These are phyloP conservation scores for Nannochloris sp. DNA, from an alignment of 139 green algal genomes.

Conservation along the genomic window DNA sequence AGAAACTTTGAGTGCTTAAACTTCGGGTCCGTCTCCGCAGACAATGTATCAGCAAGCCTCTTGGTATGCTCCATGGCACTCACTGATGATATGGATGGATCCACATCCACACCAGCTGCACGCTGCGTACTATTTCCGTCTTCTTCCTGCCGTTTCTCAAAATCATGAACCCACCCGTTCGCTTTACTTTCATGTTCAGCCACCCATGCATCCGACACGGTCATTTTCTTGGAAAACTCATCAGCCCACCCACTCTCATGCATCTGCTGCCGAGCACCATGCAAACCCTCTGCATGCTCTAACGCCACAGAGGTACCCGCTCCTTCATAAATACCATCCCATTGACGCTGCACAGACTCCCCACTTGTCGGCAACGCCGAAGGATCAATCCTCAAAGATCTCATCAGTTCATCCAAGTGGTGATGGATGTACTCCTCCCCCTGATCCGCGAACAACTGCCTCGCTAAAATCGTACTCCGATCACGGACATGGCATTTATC, in stretches of 20 bases:
- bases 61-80: slow-evolving; percentile 36
- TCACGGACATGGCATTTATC: slow-evolving; percentile 61
- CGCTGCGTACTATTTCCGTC: neutral
- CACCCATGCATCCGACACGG: slow-evolving; percentile 1
- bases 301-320: neutral
- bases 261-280: slow-evolving; percentile 21
- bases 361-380: slow-evolving; percentile 34
- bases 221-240: slow-evolving; percentile 22
- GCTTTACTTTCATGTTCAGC: neutral
- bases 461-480: slow-evolving; percentile 68
- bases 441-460: slow-evolving; percentile 64
- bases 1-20: slow-evolving; percentile 86
- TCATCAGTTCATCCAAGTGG: slow-evolving; percentile 61
- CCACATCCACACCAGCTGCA: neutral
- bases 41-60: slow-evolving; percentile 43
- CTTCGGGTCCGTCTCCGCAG: slow-evolving; percentile 55
- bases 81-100: neutral
- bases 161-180: slow-evolving; percentile 36
- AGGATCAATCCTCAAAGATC: slow-evolving; percentile 59
- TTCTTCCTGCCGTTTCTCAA: slow-evolving; percentile 10
- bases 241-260: slow-evolving; percentile 10
- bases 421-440: slow-evolving; percentile 52
- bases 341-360: slow-evolving; percentile 4
- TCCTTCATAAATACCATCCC: slow-evolving; percentile 27
- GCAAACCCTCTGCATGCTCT: slow-evolving; percentile 3